phyloP scores from a whole-genome alignment of 805 yeast genomes.

The Wickerhamiella qilinensis region DNA sequence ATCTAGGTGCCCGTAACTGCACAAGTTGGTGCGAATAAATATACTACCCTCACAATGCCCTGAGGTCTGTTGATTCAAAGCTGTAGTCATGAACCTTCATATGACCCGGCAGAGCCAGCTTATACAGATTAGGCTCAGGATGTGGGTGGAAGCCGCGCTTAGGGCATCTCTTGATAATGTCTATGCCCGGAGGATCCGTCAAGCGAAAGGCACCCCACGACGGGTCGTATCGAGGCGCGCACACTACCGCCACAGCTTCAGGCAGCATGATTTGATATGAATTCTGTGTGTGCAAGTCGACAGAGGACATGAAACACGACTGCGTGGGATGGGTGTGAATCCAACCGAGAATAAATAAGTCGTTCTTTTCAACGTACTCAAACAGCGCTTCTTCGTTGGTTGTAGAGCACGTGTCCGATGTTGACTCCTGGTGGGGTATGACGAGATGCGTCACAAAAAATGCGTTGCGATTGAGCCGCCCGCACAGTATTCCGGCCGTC shows the following conservation, averaged over 20 bases:
- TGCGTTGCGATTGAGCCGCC: slow-evolving; percentile 42
- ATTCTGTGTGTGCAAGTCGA: slow-evolving; percentile 52
- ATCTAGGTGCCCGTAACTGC: no score
- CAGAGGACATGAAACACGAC: slow-evolving; percentile 49
- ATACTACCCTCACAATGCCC: no score
- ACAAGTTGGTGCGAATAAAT: no score
- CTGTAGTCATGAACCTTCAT: slow-evolving; percentile 7
- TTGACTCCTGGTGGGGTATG: slow-evolving; percentile 47
- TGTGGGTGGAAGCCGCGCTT: slow-evolving; percentile 48
- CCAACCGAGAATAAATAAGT: slow-evolving; percentile 55
- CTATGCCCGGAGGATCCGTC: slow-evolving; percentile 51
- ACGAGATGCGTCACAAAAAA: slow-evolving; percentile 45
- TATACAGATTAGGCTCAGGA: slow-evolving; percentile 33
- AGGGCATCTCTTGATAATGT: slow-evolving; percentile 35
- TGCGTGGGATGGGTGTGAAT: slow-evolving; percentile 64
- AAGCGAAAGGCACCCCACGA: slow-evolving; percentile 41
- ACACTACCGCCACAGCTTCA: slow-evolving; percentile 52
- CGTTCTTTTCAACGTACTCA: slow-evolving; percentile 37
- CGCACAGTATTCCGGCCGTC: slow-evolving; percentile 54
- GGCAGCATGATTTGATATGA: slow-evolving; percentile 56
- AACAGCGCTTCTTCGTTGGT: slow-evolving; percentile 43
- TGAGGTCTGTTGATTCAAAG: slow-evolving; percentile 28
- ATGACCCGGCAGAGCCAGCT: slow-evolving; percentile 12
- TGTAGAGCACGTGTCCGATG: slow-evolving; percentile 46
- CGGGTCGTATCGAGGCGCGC: slow-evolving; percentile 37